Base-by-base conservation (phyloP, 2,329 filamentous ascomycete species). In the Clathrospora elynae region DNA sequence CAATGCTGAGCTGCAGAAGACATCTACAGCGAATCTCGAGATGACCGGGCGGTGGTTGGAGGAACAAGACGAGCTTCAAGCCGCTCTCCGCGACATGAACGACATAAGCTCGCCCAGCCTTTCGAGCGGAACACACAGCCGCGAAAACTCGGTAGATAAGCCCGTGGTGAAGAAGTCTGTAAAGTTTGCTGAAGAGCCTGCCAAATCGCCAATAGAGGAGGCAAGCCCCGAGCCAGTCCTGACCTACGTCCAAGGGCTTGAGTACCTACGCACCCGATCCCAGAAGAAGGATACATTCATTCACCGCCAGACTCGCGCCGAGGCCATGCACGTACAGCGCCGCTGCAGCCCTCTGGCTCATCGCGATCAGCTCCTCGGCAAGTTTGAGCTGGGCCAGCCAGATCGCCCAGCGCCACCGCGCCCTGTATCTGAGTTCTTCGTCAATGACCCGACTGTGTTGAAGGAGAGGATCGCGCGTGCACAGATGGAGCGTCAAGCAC, bases 171-270 rank as follows among this genome's bases (percentile, higher is more conserved):
- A 88, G 72, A 92, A 92, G 74, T 83, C 81, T 0, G 88, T 92
- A 20, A 86, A 85, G 38, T 92, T 92, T 65, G 85, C 84, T 2
- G 61, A 69, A 35, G 59, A 67, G 19, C 51, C 57, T 5, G 37
- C 38, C n/a, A 44, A 64, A 32, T 51, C 56, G 4, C 46, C 55
- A 25, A 48, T 55, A 3, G 55, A 66, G 14, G 62, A 66, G 26
- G 53, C 60, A 8, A 51, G 50, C 17, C 49, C 63, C 10, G 64
- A 70, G 52, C 64, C 66, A 62, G 88, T 93, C 61, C 85, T 86
- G 3, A 87, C 91, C 4, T 96, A 96, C 71, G 92, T 90, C 73
- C 86, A 88, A 49, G 90, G 90, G 7, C 96, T 96, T 68, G 84
- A 90, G 56, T 84, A 86, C 62, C 80, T 88, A 55, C 75, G 85